Conservation (phyloP, 345 rosid species). For the Salix exigua region DNA sequence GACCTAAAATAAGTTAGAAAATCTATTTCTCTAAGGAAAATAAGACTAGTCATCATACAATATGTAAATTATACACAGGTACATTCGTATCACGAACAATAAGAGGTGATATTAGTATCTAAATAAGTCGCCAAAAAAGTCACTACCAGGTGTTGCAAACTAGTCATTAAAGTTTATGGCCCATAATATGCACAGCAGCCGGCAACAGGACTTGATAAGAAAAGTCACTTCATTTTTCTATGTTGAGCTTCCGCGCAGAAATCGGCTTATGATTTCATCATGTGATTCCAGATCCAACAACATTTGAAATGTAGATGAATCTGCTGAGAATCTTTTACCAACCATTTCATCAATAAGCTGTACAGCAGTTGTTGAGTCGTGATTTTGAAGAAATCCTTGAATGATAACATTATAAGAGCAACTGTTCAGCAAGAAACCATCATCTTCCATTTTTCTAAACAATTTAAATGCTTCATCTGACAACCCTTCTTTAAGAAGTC, state of each 20-base stretch:
- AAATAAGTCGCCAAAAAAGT: no score
- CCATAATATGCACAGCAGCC: background rate
- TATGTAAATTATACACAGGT: no score
- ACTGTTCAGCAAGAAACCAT: background rate
- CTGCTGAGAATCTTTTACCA: background rate
- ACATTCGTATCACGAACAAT: no score
- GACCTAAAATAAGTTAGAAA: no score
- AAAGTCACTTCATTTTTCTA: background rate
- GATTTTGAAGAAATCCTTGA: background rate
- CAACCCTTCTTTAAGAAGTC: background rate
- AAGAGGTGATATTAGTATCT: no score
- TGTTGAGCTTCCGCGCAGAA: background rate
- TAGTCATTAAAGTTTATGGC: no score
- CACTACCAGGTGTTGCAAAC: no score
- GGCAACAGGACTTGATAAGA: background rate
- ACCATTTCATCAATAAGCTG: background rate
- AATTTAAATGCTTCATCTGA: background rate
- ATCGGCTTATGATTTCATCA: background rate
- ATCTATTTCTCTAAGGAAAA: no score
- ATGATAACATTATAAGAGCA: background rate
- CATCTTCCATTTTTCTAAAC: background rate
- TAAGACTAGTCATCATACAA: no score
- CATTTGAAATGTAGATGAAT: background rate
- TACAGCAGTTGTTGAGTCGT: background rate
- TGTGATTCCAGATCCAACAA: background rate